Conservation (phyloP, 208 protist genomes). For the Endotrypanum monterogeii region DNA sequence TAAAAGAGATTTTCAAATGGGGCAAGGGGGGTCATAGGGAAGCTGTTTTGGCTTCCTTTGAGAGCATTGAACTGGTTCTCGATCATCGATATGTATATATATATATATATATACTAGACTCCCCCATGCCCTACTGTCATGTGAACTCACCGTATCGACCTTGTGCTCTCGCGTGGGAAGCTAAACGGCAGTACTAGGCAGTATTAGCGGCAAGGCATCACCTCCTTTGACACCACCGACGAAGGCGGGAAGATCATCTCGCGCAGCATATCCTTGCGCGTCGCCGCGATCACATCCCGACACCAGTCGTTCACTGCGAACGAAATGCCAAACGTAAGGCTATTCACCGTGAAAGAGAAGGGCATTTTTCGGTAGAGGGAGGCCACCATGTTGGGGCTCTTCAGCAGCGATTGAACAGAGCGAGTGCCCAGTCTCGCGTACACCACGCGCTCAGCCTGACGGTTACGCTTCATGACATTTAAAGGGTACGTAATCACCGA, state of each 20-base stretch:
- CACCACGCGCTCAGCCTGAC: constrained; percentile 70
- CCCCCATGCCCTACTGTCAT: not conserved
- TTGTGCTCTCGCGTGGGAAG: not conserved
- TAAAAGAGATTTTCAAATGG: too few species aligned
- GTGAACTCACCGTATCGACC: not conserved
- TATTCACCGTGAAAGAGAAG: constrained; percentile 64
- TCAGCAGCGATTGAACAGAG: constrained; percentile 49
- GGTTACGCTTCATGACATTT: constrained; percentile 80
- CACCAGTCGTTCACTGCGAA: constrained; percentile 83
- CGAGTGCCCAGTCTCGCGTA: constrained; percentile 39
- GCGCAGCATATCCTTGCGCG: constrained; percentile 67
- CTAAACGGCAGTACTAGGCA: not conserved
- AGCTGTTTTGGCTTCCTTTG: too few species aligned
- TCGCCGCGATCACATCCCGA: constrained; percentile 54
- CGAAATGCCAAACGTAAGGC: constrained; percentile 78
- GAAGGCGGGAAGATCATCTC: constrained; percentile 49
- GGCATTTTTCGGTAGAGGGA: constrained; percentile 79
- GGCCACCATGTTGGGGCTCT: constrained; percentile 44
- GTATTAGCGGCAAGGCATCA: too few species aligned
- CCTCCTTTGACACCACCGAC: not conserved
- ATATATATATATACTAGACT: not conserved
- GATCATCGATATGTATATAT: not conserved
- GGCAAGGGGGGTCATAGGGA: too few species aligned
- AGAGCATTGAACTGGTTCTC: too few species aligned
- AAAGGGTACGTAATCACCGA: constrained; percentile 90